Evolutionary conservation across 495 filamentous ascomycete species (phyloP).

Genomic region (Cercophora newfieldiana): DNA sequence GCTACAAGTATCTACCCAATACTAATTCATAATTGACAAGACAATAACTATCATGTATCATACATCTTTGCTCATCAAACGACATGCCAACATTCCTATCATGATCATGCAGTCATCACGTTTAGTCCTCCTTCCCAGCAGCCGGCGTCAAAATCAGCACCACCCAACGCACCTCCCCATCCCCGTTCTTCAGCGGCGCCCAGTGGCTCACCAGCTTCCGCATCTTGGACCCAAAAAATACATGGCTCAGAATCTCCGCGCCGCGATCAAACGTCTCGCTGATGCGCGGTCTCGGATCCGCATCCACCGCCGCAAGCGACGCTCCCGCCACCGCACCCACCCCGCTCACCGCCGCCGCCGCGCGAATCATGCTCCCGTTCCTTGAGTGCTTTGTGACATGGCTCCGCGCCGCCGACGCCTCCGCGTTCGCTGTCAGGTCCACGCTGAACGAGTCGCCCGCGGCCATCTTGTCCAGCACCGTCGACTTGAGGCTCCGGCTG

Average conservation of each 20-base stretch:
- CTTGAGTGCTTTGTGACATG: slow-evolving; percentile 11
- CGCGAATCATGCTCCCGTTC: slow-evolving; percentile 15
- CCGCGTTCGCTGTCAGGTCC: slow-evolving; percentile 33
- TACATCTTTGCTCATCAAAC: neutral
- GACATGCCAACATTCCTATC: neutral
- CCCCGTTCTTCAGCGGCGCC: slow-evolving; percentile 55
- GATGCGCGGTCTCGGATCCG: slow-evolving; percentile 18
- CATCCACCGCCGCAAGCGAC: slow-evolving; percentile 9
- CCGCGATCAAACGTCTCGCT: slow-evolving; percentile 34
- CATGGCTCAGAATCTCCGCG: slow-evolving; percentile 24
- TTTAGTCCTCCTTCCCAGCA: neutral
- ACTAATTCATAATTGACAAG: neutral
- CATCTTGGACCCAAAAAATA: slow-evolving; percentile 28
- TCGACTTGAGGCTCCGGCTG: slow-evolving; percentile 36
- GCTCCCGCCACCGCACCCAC: slow-evolving; percentile 26
- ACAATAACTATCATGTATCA: neutral
- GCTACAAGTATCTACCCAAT: neutral
- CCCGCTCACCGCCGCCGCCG: neutral
- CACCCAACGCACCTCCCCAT: slow-evolving; percentile 46
- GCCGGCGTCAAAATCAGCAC: slow-evolving; percentile 44
- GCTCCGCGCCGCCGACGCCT: neutral
- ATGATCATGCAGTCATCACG: neutral
- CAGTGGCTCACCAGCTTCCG: slow-evolving; percentile 53
- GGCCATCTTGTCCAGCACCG: slow-evolving; percentile 40
- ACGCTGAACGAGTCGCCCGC: slow-evolving; percentile 43